Conservation (phyloP, 139 green algal species). For the Monoraphidium neglectum region DNA sequence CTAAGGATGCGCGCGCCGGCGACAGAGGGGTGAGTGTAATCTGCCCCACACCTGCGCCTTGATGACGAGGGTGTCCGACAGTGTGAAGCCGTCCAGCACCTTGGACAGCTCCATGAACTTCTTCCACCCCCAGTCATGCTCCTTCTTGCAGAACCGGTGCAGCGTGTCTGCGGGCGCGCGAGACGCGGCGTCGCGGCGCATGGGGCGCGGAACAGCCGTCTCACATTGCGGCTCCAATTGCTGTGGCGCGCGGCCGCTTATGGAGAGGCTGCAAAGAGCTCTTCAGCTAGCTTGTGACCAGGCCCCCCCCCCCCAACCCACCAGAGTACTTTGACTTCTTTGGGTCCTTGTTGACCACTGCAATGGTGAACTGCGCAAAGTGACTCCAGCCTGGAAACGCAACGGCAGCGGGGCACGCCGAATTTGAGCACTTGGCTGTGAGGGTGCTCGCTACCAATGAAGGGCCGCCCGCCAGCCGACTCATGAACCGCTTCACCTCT, state of each 20-base stretch:
- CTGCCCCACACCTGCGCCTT: slow-evolving; percentile 95
- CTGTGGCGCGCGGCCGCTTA: no score
- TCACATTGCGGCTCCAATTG: no score
- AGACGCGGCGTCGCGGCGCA: neutral
- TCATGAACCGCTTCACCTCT: no score
- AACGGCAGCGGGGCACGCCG: neutral
- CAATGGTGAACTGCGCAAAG: slow-evolving; percentile 99
- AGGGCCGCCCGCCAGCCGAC: no score
- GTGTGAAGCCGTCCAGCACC: slow-evolving; percentile 93
- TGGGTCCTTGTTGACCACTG: slow-evolving; percentile 97
- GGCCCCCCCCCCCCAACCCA: slow-evolving; percentile 22
- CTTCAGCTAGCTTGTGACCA: no score
- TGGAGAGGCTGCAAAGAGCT: no score
- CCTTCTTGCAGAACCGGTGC: slow-evolving; percentile 99
- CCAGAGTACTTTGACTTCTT: slow-evolving; percentile 98
- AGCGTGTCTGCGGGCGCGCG: slow-evolving; percentile 80
- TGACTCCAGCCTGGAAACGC: slow-evolving; percentile 89
- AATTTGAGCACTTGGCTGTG: no score
- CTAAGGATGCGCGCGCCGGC: no score
- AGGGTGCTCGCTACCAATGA: no score
- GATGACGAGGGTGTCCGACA: slow-evolving; percentile 93
- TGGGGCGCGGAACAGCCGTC: neutral
- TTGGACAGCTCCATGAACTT: slow-evolving; percentile 97
- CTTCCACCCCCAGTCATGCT: slow-evolving; percentile 99
- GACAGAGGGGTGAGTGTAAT: no score